Base-by-base conservation (phyloP, 371 early-diverging fungal genomes). In the Smittium culicis region DNA sequence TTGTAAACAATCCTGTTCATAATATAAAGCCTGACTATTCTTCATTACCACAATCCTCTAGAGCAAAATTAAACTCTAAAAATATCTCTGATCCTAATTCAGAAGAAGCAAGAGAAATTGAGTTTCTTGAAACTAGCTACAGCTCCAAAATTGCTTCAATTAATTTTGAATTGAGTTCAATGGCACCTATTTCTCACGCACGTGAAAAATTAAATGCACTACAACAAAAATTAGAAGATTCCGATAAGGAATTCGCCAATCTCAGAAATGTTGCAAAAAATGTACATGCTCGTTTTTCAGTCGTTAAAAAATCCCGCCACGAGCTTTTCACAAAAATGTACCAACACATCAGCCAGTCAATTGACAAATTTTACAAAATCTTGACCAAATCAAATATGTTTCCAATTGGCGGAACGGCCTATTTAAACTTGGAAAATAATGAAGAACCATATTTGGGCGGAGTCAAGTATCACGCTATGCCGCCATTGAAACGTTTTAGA, bases 381-480 rank as follows among this genome's bases (percentile, higher is more conserved):
- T 81, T 99, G 20, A 98, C 98, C 2, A 70, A 70, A 61, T 72
- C 88, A 68, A 92, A 80, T 8, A 79, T 83, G 27, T 88, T 90
- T 73, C 92, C 95, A 0, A 70, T 88, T 67, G 94, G 99, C 25
- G 99, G 99, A 17, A 94, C 93, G 0, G 99, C 99, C 0, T 98
- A 98, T 67, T 74, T 99, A 68, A 89, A 85, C 11, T 73, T 94
- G 62, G 99, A 98, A 73, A 91, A 94, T 67, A 82, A 84, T 32
- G 94, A 93, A 71, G 98, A 99, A 72, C 99, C 99, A 1, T 99
- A 93, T 71, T 73, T 88, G 63, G 88, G 88, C 67, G 96, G 96
- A 20, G 85, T 99, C 62, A 89, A 90, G 71, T 98, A 95, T 80
- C 98, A 99, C 75, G 96, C 99, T 0, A 97, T 99, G 97, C 99